Base-by-base conservation (phyloP, 2,329 filamentous ascomycete genomes). In the Aspergillus tamarii region DNA sequence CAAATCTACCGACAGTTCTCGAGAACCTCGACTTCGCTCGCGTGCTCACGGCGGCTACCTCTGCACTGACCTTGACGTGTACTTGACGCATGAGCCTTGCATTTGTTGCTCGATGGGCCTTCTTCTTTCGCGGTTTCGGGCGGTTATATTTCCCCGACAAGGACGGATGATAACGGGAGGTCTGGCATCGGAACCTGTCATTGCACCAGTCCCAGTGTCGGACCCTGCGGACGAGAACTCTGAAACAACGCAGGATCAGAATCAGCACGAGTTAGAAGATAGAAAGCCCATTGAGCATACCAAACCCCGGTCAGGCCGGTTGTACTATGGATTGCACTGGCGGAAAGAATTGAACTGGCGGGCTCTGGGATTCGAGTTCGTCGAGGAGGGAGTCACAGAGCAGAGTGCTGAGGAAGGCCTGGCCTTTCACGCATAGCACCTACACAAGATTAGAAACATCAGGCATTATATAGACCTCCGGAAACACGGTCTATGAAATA, bases 71-170 rank as follows among this genome's bases (percentile, higher is more conserved):
- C 85, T 99, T 34, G 94, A 98, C 78, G 87, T 99, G 62, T 98
- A 97, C 80, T 84, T 96, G 65, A 97, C 94, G 2, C 94, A 98
- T 74, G 95, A 99, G 80, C 95, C 95, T 6, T 99, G 95, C 76
- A 87, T 96, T 64, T 96, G 96, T 87, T 99, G 95, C 80, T 93
- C 91, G 41, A 98, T 98, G 95, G 95, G 92, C 1, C 91, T 98
- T 70, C 84, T 98, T 26, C 94, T 98, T 76, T 97, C 94, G 10
- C 88, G 95, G 57, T 97, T 99, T 84, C 89, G 92, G 52, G 89
- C 91, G 59, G 91, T 94, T 58, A 85, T 96, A 45, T 96, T 97
- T 78, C 72, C 74, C 0, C 70, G 74, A 4, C 50, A 61, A 0
- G 88, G 87, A 67, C 87, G 91, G 61, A 95, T 96, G 91, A 81